These are phyloP conservation scores for Rhynchospora breviuscula DNA, from an alignment of 176 grass and related monocot species.

Conservation along the genomic window DNA sequence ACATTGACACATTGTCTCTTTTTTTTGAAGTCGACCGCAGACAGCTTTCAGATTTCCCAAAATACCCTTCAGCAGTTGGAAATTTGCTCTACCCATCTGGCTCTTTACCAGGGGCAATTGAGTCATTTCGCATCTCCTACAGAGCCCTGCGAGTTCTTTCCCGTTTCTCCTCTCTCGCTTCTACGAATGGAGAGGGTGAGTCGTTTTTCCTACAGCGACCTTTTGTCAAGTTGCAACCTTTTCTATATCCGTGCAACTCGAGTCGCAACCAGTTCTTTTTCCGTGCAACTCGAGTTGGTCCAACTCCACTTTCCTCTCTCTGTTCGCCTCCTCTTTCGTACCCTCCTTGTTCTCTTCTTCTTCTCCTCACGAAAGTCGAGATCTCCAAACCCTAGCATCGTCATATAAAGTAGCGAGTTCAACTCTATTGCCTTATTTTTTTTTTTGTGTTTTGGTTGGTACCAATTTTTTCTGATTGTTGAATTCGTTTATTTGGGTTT, in stretches of 20 bases:
- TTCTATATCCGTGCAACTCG: background rate
- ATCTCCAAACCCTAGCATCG: conserved; percentile 5
- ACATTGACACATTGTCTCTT: background rate
- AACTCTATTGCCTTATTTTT: background rate
- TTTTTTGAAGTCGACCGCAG: background rate
- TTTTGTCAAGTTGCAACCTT: conserved; percentile 11
- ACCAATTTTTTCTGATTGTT: background rate
- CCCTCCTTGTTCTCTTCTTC: background rate
- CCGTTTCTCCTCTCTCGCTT: conserved; percentile 20
- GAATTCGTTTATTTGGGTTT: background rate
- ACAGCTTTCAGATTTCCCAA: conserved; percentile 1
- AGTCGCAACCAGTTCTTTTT: conserved; percentile 20
- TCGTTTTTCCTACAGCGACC: conserved; percentile 7
- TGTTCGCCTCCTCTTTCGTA: background rate
- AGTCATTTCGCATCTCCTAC: conserved; percentile 21
- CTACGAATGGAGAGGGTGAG: conserved; percentile 18
- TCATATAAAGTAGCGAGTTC: conserved; percentile 1
- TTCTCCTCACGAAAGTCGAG: background rate
- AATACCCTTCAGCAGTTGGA: background rate
- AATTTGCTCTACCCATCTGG: background rate
- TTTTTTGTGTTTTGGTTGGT: background rate
- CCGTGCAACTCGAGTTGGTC: background rate
- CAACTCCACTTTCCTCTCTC: conserved; percentile 5
- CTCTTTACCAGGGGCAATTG: background rate
- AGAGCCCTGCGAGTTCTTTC: background rate